Conservation (phyloP, 345 rosid species). For the Lepidium aucheri region DNA sequence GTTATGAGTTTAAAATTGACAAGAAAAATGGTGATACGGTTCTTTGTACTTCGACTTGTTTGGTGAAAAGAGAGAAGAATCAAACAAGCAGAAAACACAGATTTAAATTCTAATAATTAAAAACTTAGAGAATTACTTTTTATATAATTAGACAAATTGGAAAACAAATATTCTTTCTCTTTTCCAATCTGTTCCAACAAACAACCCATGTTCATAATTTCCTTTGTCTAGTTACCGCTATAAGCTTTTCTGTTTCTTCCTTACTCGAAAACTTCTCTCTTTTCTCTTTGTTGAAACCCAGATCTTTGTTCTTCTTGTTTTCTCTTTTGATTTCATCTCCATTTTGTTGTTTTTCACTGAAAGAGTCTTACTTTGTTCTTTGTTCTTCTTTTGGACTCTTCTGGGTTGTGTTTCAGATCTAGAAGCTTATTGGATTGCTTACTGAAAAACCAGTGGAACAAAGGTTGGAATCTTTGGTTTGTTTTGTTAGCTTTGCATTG, state of each 20-base stretch:
- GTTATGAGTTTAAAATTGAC: too few relatives aligned
- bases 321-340: background rate
- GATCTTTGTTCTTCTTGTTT: conserved; percentile 5
- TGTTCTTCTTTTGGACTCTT: conserved; percentile 14
- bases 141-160: background rate
- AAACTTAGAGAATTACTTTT: background rate
- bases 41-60: too few relatives aligned
- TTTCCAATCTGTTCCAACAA: conserved; percentile 42
- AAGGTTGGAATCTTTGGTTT: conserved; percentile 4
- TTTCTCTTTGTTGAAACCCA: conserved; percentile 10
- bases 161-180: background rate
- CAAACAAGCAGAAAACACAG: too few relatives aligned
- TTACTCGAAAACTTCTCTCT: background rate
- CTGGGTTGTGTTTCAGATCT: conserved; percentile 19
- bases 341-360: background rate
- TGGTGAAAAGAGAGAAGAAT: too few relatives aligned
- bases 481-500: background rate
- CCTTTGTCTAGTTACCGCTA: conserved; percentile 31
- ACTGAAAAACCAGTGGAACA: background rate
- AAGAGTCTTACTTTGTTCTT: conserved; percentile 10
- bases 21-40: too few relatives aligned
- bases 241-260: conserved; percentile 18
- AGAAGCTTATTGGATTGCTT: background rate
- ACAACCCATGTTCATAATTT: conserved; percentile 47
- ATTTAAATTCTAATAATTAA: too few relatives aligned